Base-by-base conservation (phyloP, 1,284 basidiomycete species). In the Puccinia horiana region DNA sequence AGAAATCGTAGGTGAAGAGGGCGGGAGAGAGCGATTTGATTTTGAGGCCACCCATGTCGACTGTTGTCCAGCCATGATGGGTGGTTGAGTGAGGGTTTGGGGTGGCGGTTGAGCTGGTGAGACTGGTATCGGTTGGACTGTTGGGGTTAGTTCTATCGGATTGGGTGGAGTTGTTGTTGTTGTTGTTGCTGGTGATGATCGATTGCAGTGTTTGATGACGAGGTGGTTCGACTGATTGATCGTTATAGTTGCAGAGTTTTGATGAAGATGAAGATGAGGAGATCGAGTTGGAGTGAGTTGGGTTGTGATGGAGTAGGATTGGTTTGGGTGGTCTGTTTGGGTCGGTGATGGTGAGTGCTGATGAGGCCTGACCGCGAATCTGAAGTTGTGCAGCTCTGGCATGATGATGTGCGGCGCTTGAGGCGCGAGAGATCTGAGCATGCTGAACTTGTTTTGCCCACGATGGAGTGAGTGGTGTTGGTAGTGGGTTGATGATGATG, bases 41-140 rank as follows among this genome's bases (percentile, higher is more conserved):
- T 84, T 92, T 91, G 83, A 98, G 92, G 5, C 96, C 96, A 82
- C 97, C 96, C 91, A 99, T 95, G 88, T 99, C 96, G 82, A 99
- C 89, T 18, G 94, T 94, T 42, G 89, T 93, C 96, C 96, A 99
- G 58, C 42, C 58, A n/a, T 42, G 40, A 20, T 76, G 0, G 91
- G 87, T 83, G 54, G 85, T 84, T 63, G 85, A 83, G 76, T 56
- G 32, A 16, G 26, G 9, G 32, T 72, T 32, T 29, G 58, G 63
- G 0, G 81, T 75, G 9, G 82, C 49, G 11, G 40, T 70, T 11
- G 83, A 83, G 18, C 77, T 77, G 40, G 84, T 81, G 42, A 70
- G 75, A 20, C 79, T 77, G 16, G 79, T 67, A 8, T 83, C 18
- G 67, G 86, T 85, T 80, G 85, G 85, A 42, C 83, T 85, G 63